A percentile compares a stretch with the other conserved stretches of the same genome.
Evolutionary conservation across 441 rosid species (phyloP).

Genomic region (Kokia cookei): DNA sequence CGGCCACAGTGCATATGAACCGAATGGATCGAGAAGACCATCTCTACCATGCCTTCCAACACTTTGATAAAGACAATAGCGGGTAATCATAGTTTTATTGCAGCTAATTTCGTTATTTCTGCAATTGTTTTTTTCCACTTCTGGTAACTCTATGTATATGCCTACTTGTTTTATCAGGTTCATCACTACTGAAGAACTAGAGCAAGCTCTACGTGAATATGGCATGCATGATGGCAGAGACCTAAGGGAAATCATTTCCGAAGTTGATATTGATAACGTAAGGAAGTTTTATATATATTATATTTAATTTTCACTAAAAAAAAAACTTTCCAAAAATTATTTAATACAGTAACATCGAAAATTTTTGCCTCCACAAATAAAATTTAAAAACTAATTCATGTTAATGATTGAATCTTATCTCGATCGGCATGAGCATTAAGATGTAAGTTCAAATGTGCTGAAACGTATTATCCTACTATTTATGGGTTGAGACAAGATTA

Average conservation of each 20-base stretch:
- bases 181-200: conserved; percentile 84
- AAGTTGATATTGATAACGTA: conserved; percentile 63
- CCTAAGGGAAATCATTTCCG: conserved; percentile 69
- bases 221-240: conserved; percentile 72
- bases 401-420: no score
- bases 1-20: conserved; percentile 97
- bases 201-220: conserved; percentile 70
- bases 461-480: no score
- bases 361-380: no score
- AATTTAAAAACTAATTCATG: no score
- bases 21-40: conserved; percentile 86
- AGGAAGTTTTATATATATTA: conserved; percentile 6
- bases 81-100: conserved; percentile 35
- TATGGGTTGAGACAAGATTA: no score
- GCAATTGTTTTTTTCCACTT: no score
- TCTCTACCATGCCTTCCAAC: conserved; percentile 82
- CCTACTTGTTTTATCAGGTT: conserved; percentile 29
- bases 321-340: no score
- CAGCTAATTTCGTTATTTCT: not conserved
- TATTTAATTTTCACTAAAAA: no score
- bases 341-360: no score
- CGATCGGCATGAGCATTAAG: no score
- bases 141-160: not conserved
- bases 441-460: no score
- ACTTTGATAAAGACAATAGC: conserved; percentile 91